Conservation (phyloP, 139 green algal genomes). For the Asterochloris sp. region DNA sequence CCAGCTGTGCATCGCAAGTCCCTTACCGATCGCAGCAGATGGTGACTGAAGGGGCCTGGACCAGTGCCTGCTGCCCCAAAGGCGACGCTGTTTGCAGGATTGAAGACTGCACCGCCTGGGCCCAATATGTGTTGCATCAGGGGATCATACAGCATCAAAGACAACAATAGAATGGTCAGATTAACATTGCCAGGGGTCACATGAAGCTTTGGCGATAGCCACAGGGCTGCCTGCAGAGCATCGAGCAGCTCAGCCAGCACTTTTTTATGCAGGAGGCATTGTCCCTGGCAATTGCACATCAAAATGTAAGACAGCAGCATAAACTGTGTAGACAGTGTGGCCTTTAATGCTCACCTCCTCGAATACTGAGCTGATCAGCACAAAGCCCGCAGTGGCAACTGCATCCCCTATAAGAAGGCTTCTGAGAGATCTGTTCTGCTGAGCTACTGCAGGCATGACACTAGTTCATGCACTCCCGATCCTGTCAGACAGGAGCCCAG, state of each 20-base stretch:
- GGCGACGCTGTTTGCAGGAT: too few species aligned
- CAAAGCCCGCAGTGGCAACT: constrained; percentile 10
- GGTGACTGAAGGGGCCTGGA: too few species aligned
- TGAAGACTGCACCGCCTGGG: too few species aligned
- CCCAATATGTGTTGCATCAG: too few species aligned
- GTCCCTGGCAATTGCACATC: background rate
- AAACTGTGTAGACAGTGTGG: background rate
- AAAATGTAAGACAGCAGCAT: background rate
- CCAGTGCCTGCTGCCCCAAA: too few species aligned
- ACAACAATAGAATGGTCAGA: background rate
- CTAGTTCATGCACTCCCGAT: too few species aligned
- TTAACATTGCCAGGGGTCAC: background rate
- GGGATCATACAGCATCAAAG: too few species aligned
- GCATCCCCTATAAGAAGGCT: background rate
- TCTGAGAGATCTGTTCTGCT: background rate
- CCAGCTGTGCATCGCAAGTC: too few species aligned
- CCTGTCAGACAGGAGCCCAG: too few species aligned
- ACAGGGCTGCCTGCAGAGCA: background rate
- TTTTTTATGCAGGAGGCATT: too few species aligned
- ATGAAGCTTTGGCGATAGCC: background rate
- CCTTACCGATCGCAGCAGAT: too few species aligned
- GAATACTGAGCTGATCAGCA: constrained; percentile 8
- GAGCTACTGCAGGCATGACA: too few species aligned
- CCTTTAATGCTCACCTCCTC: background rate
- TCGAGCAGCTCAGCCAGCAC: background rate